These are phyloP conservation scores for Knoxia roxburghii DNA, from an alignment of 257 asterid genomes.

Conservation along the genomic window DNA sequence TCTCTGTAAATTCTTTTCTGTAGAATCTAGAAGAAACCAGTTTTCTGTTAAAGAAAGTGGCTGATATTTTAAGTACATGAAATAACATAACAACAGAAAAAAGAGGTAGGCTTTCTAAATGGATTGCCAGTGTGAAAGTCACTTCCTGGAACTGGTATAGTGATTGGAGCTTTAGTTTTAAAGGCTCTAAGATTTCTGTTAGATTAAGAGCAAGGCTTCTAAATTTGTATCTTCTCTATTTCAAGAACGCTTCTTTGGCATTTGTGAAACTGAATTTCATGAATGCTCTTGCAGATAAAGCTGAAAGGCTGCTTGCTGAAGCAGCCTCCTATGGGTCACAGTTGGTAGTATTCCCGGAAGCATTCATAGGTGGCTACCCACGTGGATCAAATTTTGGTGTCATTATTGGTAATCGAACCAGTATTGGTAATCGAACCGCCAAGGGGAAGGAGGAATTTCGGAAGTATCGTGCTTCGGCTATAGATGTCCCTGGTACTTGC, in stretches of 20 bases:
- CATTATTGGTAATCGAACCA: no score
- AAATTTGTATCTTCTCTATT: not conserved
- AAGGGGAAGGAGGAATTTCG: constrained; percentile 93
- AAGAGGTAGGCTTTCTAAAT: not conserved
- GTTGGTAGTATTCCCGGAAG: constrained; percentile 95
- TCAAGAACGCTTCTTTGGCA: not conserved
- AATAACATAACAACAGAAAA: no score
- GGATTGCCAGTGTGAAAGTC: not conserved
- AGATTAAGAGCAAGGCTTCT: not conserved
- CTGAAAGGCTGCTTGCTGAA: constrained; percentile 91
- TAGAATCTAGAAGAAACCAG: not conserved
- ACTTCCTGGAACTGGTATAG: not conserved
- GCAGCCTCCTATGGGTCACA: constrained; percentile 90
- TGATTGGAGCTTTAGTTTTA: not conserved
- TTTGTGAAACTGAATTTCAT: not conserved
- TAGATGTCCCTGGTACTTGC: constrained; percentile 83
- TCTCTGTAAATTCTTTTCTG: not conserved
- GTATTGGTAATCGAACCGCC: constrained; percentile 80
- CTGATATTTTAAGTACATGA: not conserved
- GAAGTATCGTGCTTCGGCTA: constrained; percentile 83
- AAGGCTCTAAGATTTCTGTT: not conserved
- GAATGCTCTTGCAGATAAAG: constrained; percentile 51
- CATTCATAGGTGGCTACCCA: constrained; percentile 95
- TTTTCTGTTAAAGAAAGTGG: not conserved
- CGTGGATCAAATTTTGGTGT: constrained; percentile 91